phyloP scores from a whole-genome alignment of 2,329 filamentous ascomycete species.

The Epichloe brachyelytri region DNA sequence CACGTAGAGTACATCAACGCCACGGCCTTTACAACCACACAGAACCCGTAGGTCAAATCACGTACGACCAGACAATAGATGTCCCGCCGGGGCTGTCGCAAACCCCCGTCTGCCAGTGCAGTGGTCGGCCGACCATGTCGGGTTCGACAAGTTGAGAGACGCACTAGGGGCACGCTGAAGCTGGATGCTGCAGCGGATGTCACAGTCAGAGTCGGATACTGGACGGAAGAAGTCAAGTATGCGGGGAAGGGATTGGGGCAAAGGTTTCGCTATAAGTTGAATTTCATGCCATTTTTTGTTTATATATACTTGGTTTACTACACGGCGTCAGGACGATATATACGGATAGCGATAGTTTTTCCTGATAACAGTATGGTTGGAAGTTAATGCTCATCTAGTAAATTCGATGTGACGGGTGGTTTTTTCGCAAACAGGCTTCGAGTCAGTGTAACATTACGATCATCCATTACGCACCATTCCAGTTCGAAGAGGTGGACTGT shows the following conservation, averaged over 20 bases:
- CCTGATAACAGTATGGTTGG: too few species aligned
- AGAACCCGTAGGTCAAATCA: constrained; percentile 63
- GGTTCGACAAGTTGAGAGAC: constrained; percentile 67
- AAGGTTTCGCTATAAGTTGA: constrained; percentile 24
- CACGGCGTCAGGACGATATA: too few species aligned
- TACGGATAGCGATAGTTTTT: too few species aligned
- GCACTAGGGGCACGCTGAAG: constrained; percentile 72
- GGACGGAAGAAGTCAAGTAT: constrained; percentile 61
- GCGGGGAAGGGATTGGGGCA: constrained; percentile 55
- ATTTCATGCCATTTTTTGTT: neutral
- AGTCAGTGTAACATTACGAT: too few species aligned
- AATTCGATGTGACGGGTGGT: too few species aligned
- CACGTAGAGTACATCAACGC: constrained; percentile 72
- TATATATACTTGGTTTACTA: too few species aligned
- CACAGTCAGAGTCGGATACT: constrained; percentile 60
- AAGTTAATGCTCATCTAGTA: too few species aligned
- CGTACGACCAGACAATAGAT: constrained; percentile 60
- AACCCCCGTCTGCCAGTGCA: constrained; percentile 72
- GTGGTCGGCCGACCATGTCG: constrained; percentile 64
- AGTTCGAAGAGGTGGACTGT: too few species aligned
- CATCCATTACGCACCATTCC: too few species aligned
- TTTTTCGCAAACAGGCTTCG: too few species aligned
- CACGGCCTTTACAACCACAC: constrained; percentile 73
- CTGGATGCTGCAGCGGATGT: constrained; percentile 69
- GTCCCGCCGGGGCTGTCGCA: constrained; percentile 61